phyloP scores from a whole-genome alignment of 2,329 filamentous ascomycete genomes.

The Penicillium sp. region DNA sequence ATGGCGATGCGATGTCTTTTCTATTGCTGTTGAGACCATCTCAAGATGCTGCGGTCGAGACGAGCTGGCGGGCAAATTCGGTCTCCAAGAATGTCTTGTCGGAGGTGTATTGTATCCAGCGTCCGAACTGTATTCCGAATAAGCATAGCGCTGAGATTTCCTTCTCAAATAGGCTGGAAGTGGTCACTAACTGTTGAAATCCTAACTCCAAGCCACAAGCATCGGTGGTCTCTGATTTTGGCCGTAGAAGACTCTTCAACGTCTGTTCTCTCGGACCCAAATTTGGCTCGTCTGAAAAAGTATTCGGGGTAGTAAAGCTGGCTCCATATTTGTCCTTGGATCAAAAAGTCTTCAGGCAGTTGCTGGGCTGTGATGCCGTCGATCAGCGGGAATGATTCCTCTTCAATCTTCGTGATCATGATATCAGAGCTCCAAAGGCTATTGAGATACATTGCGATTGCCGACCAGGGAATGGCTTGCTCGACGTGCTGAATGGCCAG shows the following conservation, averaged over 20 bases:
- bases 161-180: neutral
- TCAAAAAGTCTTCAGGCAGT: slow-evolving; percentile 58
- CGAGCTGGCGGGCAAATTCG: slow-evolving; percentile 23
- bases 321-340: slow-evolving; percentile 56
- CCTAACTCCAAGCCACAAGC: slow-evolving; percentile 49
- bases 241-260: slow-evolving; percentile 52
- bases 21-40: slow-evolving; percentile 12
- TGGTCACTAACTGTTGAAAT: slow-evolving; percentile 41
- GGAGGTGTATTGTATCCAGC: slow-evolving; percentile 40
- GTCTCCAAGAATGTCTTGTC: slow-evolving; percentile 34
- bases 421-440: slow-evolving; percentile 45
- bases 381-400: slow-evolving; percentile 42
- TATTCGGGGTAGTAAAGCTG: slow-evolving; percentile 47
- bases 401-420: slow-evolving; percentile 36
- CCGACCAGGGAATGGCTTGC: slow-evolving; percentile 50
- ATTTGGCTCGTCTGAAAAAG: slow-evolving; percentile 51
- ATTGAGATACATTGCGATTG: slow-evolving; percentile 54
- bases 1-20: no score
- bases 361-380: slow-evolving; percentile 45
- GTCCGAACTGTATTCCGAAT: slow-evolving; percentile 30
- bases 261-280: slow-evolving; percentile 55
- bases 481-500: slow-evolving; percentile 41
- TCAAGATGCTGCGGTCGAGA: slow-evolving; percentile 18
- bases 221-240: slow-evolving; percentile 49
- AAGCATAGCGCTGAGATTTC: slow-evolving; percentile 1